phyloP scores from a whole-genome alignment of 441 rosid genomes.

The California macrophylla region DNA sequence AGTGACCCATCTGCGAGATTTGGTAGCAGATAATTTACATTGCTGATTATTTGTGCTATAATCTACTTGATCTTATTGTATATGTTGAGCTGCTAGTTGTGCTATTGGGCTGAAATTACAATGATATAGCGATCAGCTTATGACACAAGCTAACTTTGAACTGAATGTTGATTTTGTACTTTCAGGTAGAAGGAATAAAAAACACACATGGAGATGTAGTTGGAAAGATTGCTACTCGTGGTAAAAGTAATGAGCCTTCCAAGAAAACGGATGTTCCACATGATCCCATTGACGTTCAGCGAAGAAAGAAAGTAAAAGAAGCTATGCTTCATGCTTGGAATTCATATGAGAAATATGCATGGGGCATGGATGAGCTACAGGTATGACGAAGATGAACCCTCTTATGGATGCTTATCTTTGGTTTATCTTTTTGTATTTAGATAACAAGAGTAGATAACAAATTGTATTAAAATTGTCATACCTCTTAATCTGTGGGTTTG shows the following conservation, averaged over 20 bases:
- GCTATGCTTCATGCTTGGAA: conserved; percentile 98
- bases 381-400: conserved; percentile 24
- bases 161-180: conserved; percentile 9
- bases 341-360: conserved; percentile 86
- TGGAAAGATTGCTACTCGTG: conserved; percentile 8
- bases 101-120: not conserved
- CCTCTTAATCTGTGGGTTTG: not conserved
- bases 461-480: not conserved
- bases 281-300: conserved; percentile 46
- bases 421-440: not conserved
- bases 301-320: conserved; percentile 84
- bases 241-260: not conserved
- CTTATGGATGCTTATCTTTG: not conserved
- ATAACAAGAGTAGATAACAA: not conserved
- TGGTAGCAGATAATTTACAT: conserved; percentile 31
- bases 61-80: not conserved
- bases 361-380: conserved; percentile 98
- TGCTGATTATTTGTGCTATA: not conserved
- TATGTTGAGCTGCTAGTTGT: not conserved
- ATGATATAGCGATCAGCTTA: not conserved
- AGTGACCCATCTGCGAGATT: conserved; percentile 38
- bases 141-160: not conserved
- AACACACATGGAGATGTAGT: conserved; percentile 22
- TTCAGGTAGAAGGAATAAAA: conserved; percentile 47
- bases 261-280: conserved; percentile 25